Conservation (phyloP, 176 grass and related monocot species). For the Juncus inflexus region DNA sequence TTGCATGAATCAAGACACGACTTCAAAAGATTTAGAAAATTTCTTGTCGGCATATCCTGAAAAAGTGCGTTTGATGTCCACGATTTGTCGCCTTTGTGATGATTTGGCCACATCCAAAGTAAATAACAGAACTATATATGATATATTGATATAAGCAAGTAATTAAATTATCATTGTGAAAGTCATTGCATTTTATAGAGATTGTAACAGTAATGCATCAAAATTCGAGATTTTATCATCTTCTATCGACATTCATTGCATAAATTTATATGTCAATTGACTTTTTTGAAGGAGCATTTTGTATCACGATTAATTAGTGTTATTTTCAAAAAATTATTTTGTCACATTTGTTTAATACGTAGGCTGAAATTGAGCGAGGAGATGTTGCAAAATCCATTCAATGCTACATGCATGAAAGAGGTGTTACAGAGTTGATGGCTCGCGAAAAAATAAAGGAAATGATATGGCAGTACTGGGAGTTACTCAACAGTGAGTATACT, state of each 20-base stretch:
- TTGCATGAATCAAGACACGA: neutral
- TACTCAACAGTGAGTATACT: slow-evolving; percentile 12
- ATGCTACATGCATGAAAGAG: slow-evolving; percentile 30
- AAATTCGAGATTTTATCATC: too few relatives aligned
- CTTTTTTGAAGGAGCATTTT: neutral
- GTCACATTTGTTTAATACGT: neutral
- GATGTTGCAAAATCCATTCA: slow-evolving; percentile 29
- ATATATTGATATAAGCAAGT: too few relatives aligned
- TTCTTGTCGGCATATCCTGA: slow-evolving; percentile 9
- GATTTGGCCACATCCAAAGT: slow-evolving; percentile 31
- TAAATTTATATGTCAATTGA: neutral
- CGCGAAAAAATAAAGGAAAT: slow-evolving; percentile 22
- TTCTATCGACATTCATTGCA: too few relatives aligned
- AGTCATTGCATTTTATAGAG: too few relatives aligned
- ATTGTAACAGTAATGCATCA: too few relatives aligned
- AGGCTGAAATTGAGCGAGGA: slow-evolving; percentile 20
- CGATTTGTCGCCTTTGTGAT: slow-evolving; percentile 15
- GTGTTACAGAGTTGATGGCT: neutral
- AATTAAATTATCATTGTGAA: too few relatives aligned
- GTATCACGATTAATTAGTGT: too few relatives aligned
- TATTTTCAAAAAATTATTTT: neutral
- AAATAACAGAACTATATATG: neutral
- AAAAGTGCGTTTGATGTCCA: neutral
- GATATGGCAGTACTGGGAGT: slow-evolving; percentile 13
- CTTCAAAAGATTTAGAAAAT: slow-evolving; percentile 11